Conservation (phyloP, 2,329 filamentous ascomycete species). For the Sarocladium brachiariae region DNA sequence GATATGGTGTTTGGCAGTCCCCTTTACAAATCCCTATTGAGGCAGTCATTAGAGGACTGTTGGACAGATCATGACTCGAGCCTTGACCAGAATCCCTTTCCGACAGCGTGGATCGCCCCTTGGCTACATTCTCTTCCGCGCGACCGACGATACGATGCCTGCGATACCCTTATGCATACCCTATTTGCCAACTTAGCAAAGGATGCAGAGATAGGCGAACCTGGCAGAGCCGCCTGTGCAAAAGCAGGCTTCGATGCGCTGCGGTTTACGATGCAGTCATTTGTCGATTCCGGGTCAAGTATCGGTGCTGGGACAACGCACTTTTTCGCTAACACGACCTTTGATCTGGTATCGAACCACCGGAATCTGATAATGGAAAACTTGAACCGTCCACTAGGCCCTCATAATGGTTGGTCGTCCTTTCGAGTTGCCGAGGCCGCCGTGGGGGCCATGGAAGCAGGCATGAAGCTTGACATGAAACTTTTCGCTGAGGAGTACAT, state of each 20-base stretch:
- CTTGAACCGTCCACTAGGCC: constrained; percentile 13
- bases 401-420: constrained; percentile 30
- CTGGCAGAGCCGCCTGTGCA: constrained; percentile 55
- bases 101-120: constrained; percentile 70
- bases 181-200: constrained; percentile 60
- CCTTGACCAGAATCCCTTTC: constrained; percentile 48
- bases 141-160: constrained; percentile 70
- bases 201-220: constrained; percentile 45
- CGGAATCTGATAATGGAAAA: constrained; percentile 22
- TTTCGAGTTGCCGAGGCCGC: constrained; percentile 39
- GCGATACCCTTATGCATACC: constrained; percentile 69
- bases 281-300: constrained; percentile 36
- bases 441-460: constrained; percentile 42
- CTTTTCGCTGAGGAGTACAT: constrained; percentile 38
- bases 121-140: constrained; percentile 73
- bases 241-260: constrained; percentile 58
- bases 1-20: constrained; percentile 76
- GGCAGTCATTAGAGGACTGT: constrained; percentile 47
- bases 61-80: constrained; percentile 33
- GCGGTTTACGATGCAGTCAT: constrained; percentile 49
- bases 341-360: constrained; percentile 59
- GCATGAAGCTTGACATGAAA: constrained; percentile 41
- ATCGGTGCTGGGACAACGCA: constrained; percentile 46
- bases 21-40: constrained; percentile 53
- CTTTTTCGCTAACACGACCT: constrained; percentile 56